These are phyloP conservation scores for Hyphopichia buzzinii DNA, from an alignment of 1,139 yeast genomes.

Conservation along the genomic window DNA sequence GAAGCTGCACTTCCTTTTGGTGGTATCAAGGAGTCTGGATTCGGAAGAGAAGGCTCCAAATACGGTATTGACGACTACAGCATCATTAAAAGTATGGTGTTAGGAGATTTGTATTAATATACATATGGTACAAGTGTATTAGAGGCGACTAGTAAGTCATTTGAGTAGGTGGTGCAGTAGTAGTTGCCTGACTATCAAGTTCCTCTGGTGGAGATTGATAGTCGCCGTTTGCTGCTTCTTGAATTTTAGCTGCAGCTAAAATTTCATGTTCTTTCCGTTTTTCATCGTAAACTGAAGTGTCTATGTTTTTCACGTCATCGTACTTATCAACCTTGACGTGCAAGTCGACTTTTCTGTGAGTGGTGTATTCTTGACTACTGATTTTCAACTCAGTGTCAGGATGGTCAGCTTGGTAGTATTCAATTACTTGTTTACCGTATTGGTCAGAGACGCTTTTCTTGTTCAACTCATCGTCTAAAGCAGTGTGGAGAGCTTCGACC, in stretches of 20 bases:
- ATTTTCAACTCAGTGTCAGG: constrained; percentile 15
- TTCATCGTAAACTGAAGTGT: constrained; percentile 18
- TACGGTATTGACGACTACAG: constrained; percentile 73
- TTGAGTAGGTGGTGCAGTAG: background rate
- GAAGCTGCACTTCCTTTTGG: constrained; percentile 79
- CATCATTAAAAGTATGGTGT: constrained; percentile 27
- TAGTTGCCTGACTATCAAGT: background rate
- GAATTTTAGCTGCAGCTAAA: background rate
- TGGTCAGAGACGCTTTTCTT: constrained; percentile 7
- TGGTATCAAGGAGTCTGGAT: constrained; percentile 76
- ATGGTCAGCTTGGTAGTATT: constrained; percentile 13
- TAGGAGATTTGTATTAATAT: constrained; percentile 14
- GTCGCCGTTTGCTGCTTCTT: background rate
- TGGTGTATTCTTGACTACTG: constrained; percentile 11
- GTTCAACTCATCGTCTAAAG: constrained; percentile 7
- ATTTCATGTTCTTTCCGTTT: background rate
- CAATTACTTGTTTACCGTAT: constrained; percentile 14
- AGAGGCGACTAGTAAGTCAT: background rate
- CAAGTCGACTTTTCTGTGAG: constrained; percentile 5
- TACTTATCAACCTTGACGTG: constrained; percentile 15
- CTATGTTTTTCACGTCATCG: constrained; percentile 27
- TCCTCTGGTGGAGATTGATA: background rate
- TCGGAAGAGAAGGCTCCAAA: constrained; percentile 79
- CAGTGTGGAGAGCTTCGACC: constrained; percentile 6
- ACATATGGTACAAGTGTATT: constrained; percentile 3